Evolutionary conservation across 208 protist genomes (phyloP).

Genomic region (Wallacemonas collosoma): DNA sequence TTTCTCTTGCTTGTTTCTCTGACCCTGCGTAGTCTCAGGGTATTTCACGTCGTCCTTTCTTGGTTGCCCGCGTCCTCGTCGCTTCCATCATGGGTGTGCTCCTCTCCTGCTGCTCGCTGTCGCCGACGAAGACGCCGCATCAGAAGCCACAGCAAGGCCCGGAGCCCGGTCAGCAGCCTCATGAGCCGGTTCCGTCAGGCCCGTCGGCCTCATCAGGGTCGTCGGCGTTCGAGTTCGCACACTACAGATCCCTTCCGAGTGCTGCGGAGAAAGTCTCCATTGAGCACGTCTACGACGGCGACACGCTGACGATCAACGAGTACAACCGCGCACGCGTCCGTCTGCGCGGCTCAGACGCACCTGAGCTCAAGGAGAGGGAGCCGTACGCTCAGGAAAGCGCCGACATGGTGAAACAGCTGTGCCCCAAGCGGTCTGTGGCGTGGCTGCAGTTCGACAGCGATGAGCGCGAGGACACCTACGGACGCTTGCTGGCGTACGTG

Average conservation of each 20-base stretch:
- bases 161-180: background rate
- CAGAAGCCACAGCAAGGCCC: constrained; percentile 1
- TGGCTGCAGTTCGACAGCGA: constrained; percentile 33
- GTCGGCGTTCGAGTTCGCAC: constrained; percentile 19
- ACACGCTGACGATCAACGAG: constrained; percentile 58
- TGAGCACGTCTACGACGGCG: constrained; percentile 65
- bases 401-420: constrained; percentile 43
- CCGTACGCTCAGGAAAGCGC: constrained; percentile 50
- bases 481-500: constrained; percentile 45
- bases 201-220: background rate
- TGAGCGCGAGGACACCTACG: constrained; percentile 39
- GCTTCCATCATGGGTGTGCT: background rate
- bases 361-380: constrained; percentile 50
- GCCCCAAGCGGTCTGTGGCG: constrained; percentile 23
- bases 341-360: constrained; percentile 56
- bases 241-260: constrained; percentile 32
- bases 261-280: constrained; percentile 42
- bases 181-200: background rate
- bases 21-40: background rate
- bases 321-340: constrained; percentile 30
- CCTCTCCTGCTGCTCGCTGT: constrained; percentile 1
- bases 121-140: constrained; percentile 5
- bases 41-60: background rate
- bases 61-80: background rate
- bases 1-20: too few relatives aligned